Evolutionary conservation across 2,329 filamentous ascomycete species (phyloP).

Genomic region (Neospermospora avenae): DNA sequence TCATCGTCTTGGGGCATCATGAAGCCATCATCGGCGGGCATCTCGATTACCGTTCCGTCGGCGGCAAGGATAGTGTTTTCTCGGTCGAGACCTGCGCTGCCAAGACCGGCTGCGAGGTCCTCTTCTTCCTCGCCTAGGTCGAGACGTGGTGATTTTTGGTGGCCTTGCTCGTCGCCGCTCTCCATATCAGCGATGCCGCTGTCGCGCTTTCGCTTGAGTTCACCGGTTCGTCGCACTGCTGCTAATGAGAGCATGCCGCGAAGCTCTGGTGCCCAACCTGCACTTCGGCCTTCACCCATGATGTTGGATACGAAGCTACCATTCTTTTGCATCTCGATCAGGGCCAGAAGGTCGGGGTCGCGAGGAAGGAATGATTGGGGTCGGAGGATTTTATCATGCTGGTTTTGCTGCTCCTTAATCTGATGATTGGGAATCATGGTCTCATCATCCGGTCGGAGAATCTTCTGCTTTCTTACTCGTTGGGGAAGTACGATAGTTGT

Average conservation of each 20-base stretch:
- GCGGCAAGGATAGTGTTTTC: slow-evolving; percentile 41
- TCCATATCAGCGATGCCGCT: slow-evolving; percentile 80
- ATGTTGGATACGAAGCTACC: slow-evolving; percentile 87
- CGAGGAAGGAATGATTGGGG: slow-evolving; percentile 79
- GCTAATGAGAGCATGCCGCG: slow-evolving; percentile 89
- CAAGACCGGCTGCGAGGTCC: slow-evolving; percentile 41
- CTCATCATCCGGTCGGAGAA: slow-evolving; percentile 73
- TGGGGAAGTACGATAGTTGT: slow-evolving; percentile 61
- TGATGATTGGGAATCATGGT: slow-evolving; percentile 73
- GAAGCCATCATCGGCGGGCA: slow-evolving; percentile 54
- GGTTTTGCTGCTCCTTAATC: slow-evolving; percentile 82
- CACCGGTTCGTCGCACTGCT: slow-evolving; percentile 69
- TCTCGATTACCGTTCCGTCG: slow-evolving; percentile 63
- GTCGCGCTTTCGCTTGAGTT: slow-evolving; percentile 92
- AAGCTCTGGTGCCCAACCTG: slow-evolving; percentile 87
- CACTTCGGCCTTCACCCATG: slow-evolving; percentile 74
- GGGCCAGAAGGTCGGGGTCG: slow-evolving; percentile 79
- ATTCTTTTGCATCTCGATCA: slow-evolving; percentile 89
- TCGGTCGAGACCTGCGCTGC: slow-evolving; percentile 48
- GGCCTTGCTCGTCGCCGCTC: slow-evolving; percentile 55
- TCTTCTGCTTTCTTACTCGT: slow-evolving; percentile 73
- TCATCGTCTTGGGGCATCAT: slow-evolving; percentile 44
- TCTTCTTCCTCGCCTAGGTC: slow-evolving; percentile 62
- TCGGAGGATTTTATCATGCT: slow-evolving; percentile 83
- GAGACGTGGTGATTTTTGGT: slow-evolving; percentile 63